Conservation (phyloP, 2,329 filamentous ascomycete species). For the Colletotrichum phormii region DNA sequence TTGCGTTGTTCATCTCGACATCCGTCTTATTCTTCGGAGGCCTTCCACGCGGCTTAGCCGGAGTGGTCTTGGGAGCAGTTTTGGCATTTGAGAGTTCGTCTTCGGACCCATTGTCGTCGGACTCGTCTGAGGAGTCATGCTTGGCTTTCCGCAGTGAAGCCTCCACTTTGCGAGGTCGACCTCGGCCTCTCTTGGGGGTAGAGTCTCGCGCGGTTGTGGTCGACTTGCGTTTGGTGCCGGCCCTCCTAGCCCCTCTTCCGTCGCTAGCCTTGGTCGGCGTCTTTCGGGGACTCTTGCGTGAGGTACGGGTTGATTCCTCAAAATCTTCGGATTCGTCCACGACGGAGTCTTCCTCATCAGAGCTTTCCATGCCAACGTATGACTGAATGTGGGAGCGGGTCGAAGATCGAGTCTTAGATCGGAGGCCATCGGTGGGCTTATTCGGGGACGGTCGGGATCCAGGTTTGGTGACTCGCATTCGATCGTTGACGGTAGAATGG, state of each 20-base stretch:
- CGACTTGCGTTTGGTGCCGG: neutral
- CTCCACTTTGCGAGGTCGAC: neutral
- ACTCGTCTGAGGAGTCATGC: conserved; percentile 9
- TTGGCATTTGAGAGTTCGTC: neutral
- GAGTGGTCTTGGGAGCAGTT: neutral
- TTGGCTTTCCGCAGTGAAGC: neutral
- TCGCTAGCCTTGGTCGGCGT: neutral
- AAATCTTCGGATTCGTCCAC: conserved; percentile 15
- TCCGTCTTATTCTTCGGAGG: neutral
- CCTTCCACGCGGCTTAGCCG: neutral
- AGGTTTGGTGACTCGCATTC: conserved; percentile 16
- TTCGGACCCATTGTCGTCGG: neutral
- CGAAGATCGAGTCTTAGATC: neutral
- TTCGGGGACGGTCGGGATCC: neutral
- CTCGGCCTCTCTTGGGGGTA: neutral
- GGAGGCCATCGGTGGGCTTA: neutral
- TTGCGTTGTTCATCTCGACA: neutral
- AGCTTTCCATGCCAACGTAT: conserved; percentile 6
- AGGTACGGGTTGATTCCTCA: neutral
- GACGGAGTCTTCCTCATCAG: conserved; percentile 5
- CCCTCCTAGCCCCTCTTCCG: neutral
- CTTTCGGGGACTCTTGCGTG: neutral
- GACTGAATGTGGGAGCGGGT: conserved; percentile 12
- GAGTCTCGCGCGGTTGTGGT: neutral
- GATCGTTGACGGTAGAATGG: neutral